These are phyloP conservation scores for Zoysia matrella DNA, from an alignment of 202 grass and related monocot genomes.

Conservation along the genomic window DNA sequence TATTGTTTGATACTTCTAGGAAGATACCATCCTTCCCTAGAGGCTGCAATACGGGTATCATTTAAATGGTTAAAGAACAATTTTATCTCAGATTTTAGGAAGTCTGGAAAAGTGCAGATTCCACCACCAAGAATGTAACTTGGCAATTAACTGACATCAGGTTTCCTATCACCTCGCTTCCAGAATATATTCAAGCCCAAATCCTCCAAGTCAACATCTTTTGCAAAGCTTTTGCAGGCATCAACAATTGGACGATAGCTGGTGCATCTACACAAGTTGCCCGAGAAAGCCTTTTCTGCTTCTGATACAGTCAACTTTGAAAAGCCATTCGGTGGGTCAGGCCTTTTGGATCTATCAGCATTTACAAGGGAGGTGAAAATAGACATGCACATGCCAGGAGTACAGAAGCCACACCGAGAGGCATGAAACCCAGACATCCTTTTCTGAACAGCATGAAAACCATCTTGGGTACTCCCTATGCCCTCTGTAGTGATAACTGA, in stretches of 20 bases:
- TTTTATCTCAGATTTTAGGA: conserved; percentile 80
- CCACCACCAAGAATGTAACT: conserved; percentile 48
- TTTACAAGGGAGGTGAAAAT: conserved; percentile 80
- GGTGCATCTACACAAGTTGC: conserved; percentile 86
- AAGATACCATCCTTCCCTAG: conserved; percentile 55
- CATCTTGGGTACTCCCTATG: conserved; percentile 57
- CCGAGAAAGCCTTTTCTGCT: conserved; percentile 66
- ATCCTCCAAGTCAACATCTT: conserved; percentile 86
- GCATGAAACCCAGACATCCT: conserved; percentile 85
- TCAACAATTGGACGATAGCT: conserved; percentile 78
- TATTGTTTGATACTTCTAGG: conserved; percentile 64
- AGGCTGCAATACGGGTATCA: not conserved
- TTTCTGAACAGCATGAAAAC: conserved; percentile 75
- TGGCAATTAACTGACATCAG: conserved; percentile 59
- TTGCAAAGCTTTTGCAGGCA: conserved; percentile 86
- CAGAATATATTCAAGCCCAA: conserved; percentile 83
- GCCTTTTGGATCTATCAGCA: conserved; percentile 66
- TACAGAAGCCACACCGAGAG: conserved; percentile 87
- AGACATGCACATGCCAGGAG: conserved; percentile 97
- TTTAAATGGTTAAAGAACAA: conserved; percentile 13
- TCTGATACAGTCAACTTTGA: conserved; percentile 71
- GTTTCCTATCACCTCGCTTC: conserved; percentile 56
- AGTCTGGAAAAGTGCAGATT: conserved; percentile 80
- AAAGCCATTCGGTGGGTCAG: conserved; percentile 63
- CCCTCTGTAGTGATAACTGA: conserved; percentile 83